A percentile compares a stretch with the other conserved stretches of the same genome.
phyloP scores from a whole-genome alignment of 1,284 basidiomycete genomes.

The Golubevia pallescens region DNA sequence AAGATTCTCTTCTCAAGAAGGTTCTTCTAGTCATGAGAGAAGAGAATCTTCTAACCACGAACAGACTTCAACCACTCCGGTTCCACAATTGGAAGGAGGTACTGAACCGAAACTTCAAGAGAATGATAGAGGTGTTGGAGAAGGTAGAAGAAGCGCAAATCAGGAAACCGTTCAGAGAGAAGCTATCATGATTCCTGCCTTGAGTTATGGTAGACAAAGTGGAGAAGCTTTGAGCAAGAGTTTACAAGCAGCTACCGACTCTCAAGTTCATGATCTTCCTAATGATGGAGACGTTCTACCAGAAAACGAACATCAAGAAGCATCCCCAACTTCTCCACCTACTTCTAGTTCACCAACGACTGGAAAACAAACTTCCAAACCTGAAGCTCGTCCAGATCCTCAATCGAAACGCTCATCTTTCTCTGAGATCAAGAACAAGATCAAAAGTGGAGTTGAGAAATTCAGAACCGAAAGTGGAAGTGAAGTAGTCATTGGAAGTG shows the following conservation, averaged over 20 bases:
- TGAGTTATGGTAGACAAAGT: not conserved
- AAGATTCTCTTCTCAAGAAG: not conserved
- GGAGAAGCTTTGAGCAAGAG: not conserved
- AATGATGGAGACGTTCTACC: too few relatives aligned
- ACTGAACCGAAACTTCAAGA: not conserved
- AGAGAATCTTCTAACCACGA: not conserved
- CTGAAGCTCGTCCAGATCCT: not conserved
- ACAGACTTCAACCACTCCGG: not conserved
- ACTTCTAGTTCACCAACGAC: not conserved
- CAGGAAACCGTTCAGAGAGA: not conserved
- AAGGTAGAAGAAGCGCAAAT: not conserved
- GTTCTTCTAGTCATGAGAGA: not conserved
- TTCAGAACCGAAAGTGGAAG: not conserved
- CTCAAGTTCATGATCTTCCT: not conserved
- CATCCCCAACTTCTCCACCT: not conserved
- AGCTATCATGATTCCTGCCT: not conserved
- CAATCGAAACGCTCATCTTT: not conserved
- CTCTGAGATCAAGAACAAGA: not conserved
- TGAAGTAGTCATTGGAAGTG: not conserved
- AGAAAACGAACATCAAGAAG: not conserved
- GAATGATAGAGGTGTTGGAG: not conserved
- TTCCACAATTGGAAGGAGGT: too few relatives aligned
- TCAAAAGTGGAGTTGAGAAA: not conserved
- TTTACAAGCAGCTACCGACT: not conserved
- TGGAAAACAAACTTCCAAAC: not conserved